phyloP scores from a whole-genome alignment of 2,329 filamentous ascomycete species.

The Colletotrichum sp. region DNA sequence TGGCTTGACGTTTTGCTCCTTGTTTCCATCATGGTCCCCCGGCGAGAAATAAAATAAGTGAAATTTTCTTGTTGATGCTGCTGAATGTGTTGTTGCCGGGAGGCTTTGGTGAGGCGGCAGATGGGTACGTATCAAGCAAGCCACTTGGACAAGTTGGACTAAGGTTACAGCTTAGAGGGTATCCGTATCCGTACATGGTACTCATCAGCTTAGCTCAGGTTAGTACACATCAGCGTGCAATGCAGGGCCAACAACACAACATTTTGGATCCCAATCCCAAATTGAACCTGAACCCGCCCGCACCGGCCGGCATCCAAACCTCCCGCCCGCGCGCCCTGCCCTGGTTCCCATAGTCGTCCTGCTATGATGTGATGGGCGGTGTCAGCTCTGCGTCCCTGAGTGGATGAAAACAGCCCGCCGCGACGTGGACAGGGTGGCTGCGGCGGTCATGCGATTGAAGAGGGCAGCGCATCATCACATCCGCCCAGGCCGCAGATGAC shows the following conservation, averaged over 20 bases:
- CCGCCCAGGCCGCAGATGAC: conserved; percentile 10
- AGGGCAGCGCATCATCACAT: not conserved
- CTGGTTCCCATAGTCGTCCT: not conserved
- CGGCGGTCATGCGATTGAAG: conserved; percentile 7
- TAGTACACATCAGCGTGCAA: not conserved
- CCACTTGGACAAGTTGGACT: not conserved
- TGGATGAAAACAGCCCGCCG: conserved; percentile 14
- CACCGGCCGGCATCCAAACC: not conserved
- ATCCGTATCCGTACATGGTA: not conserved
- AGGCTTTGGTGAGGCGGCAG: not conserved
- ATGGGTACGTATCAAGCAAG: not conserved
- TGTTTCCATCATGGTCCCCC: not conserved
- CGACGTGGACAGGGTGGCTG: conserved; percentile 19
- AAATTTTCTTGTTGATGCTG: not conserved
- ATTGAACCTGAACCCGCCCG: not conserved
- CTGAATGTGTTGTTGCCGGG: not conserved
- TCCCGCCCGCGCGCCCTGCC: not conserved
- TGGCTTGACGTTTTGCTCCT: not conserved
- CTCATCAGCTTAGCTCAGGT: no score
- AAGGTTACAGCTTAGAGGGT: not conserved
- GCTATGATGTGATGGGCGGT: conserved; percentile 11
- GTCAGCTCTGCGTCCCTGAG: conserved; percentile 6
- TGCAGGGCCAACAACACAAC: not conserved
- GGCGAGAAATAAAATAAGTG: not conserved
- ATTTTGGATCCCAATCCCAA: not conserved